Base-by-base conservation (phyloP, 257 asterid species). In the Przewalskia tangutica region DNA sequence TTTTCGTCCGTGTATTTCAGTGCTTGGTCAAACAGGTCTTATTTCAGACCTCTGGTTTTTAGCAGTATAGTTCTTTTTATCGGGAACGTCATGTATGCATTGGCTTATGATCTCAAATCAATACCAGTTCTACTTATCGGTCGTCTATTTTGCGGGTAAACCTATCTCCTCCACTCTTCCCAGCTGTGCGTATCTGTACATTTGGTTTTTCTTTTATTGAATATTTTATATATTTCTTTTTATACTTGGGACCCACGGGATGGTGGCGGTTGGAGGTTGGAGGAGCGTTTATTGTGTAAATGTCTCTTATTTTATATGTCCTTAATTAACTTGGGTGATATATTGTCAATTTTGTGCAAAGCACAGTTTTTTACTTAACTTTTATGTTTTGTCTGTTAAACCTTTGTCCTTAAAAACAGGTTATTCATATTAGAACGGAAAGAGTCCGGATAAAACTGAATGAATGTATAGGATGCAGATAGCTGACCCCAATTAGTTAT, bases 1-100 rank as follows among this genome's bases (percentile, higher is more conserved):
- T 96, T 96, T 85, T 94, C 99, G 40, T 96, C 99, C 4, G 98
- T 96, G 84, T 96, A 96, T 87, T 96, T 96, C 91, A 94, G 99
- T 83, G 97, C 99, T 81, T 96, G 99, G 99, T 96, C 99, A 48
- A 96, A 96, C 84, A 94, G 86, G 86, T 94, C 98, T 16, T 96
- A 96, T 89, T 91, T 87, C 88, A 96, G 76, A 83, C 99, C 99
- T 46, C 85, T 96, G 91, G 71, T 96, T 60, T 96, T 96, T 64
- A 96, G 99, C 93, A 94, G 98, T 86, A 76, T 96, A 27, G 92
- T 91, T 83, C 97, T 96, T 76, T 82, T 88, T 80, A 11, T 92
- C 42, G 98, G 98, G 50, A 96, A 96, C 55, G 78, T 62, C 77
- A 85, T 96, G 94, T 94, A 96, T 84, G 98, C 99, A 40, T 10